These are phyloP conservation scores for Bruguiera parviflora DNA, from an alignment of 345 rosid species.

Conservation along the genomic window DNA sequence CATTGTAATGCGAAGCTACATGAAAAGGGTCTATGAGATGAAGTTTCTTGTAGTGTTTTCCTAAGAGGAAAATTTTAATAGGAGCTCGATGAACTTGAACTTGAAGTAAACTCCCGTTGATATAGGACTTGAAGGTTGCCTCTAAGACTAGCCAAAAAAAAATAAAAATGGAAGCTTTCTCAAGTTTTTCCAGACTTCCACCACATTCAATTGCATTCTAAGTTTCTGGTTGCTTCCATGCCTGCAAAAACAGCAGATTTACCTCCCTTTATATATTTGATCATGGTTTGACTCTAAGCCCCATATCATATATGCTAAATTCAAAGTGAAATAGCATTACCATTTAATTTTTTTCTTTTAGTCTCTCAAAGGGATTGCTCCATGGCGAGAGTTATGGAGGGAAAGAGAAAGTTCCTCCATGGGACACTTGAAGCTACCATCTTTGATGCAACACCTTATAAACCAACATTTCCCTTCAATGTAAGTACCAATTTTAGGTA, in stretches of 20 bases:
- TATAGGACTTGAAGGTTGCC: constrained; percentile 27
- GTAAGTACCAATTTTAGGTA: constrained; percentile 34
- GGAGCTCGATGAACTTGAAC: constrained; percentile 36
- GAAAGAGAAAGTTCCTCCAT: constrained; percentile 51
- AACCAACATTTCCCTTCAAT: constrained; percentile 61
- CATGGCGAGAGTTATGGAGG: constrained; percentile 29
- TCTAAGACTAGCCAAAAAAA: constrained; percentile 17
- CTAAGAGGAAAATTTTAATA: constrained; percentile 19
- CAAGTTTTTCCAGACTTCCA: constrained; percentile 40
- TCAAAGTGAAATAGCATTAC: background rate
- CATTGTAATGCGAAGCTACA: too few relatives aligned
- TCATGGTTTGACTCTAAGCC: background rate
- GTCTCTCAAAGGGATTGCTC: constrained; percentile 2
- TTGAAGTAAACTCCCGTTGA: constrained; percentile 35
- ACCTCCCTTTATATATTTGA: constrained; percentile 24
- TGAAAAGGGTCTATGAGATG: too few relatives aligned
- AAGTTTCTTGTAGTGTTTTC: too few relatives aligned
- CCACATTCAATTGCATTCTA: constrained; percentile 30
- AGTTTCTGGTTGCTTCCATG: constrained; percentile 36
- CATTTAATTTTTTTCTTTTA: background rate
- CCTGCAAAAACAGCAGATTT: background rate
- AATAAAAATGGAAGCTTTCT: constrained; percentile 22
- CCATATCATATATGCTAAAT: background rate
- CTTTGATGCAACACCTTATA: constrained; percentile 67
- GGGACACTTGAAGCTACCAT: constrained; percentile 88